Evolutionary conservation across 345 rosid species (phyloP).

Genomic region (Camelina laxa): DNA sequence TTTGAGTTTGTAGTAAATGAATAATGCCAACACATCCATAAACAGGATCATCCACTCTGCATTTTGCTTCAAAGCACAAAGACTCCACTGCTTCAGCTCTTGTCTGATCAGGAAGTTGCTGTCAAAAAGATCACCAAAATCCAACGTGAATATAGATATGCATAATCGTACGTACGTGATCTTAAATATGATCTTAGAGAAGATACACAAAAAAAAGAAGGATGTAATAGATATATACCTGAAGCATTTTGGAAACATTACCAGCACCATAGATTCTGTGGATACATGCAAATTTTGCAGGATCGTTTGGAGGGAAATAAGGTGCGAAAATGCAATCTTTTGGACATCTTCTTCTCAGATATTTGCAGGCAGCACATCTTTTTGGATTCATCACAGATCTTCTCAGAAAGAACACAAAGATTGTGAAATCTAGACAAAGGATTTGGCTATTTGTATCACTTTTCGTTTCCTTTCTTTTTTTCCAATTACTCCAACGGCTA

Average conservation of each 20-base stretch:
- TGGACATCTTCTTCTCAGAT: conserved; percentile 72
- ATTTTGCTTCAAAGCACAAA: conserved; percentile 60
- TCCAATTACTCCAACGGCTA: conserved; percentile 38
- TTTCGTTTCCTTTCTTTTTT: conserved; percentile 28
- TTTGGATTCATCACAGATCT: conserved; percentile 44
- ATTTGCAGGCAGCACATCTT: conserved; percentile 74
- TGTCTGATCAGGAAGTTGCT: conserved; percentile 55
- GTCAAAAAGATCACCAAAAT: conserved; percentile 17
- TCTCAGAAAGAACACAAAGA: conserved; percentile 29
- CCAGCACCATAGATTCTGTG: conserved; percentile 82
- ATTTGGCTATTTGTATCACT: conserved; percentile 29
- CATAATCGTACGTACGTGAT: neutral
- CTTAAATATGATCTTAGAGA: neutral
- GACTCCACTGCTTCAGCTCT: conserved; percentile 60
- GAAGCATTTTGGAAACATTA: conserved; percentile 71
- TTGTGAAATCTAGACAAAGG: conserved; percentile 30
- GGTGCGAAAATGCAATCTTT: conserved; percentile 71
- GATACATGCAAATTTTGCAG: conserved; percentile 59
- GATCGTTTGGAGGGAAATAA: conserved; percentile 61
- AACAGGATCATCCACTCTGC: conserved; percentile 61
- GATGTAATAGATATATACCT: conserved; percentile 44
- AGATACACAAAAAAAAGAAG: conserved; percentile 16
- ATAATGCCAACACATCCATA: conserved; percentile 68
- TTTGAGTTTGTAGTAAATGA: conserved; percentile 50
- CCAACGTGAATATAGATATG: neutral